Conservation (phyloP, 768 basidiomycete genomes). For the Lactarius psammicola region DNA sequence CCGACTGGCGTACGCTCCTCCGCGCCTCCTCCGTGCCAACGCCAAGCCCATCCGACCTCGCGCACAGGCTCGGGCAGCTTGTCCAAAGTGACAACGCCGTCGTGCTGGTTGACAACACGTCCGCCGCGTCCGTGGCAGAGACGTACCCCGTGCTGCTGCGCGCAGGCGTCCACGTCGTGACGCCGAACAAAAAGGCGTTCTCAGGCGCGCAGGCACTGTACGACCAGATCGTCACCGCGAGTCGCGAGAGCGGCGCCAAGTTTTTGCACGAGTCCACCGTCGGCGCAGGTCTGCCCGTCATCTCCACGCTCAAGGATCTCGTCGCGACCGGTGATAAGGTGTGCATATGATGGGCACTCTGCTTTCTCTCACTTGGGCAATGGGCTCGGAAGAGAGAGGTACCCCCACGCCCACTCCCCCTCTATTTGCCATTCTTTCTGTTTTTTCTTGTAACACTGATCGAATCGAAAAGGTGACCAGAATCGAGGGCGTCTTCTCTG, state of each 20-base stretch:
- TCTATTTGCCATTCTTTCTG: background rate
- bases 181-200: constrained; percentile 97
- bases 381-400: background rate
- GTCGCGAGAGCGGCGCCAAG: constrained; percentile 56
- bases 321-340: constrained; percentile 92
- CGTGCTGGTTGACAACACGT: constrained; percentile 89
- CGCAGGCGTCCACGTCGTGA: constrained; percentile 82
- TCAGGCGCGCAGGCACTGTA: constrained; percentile 71
- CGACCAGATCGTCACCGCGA: constrained; percentile 60
- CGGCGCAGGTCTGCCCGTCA: constrained; percentile 91
- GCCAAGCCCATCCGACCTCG: constrained; percentile 43
- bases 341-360: constrained; percentile 19
- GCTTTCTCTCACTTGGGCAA: background rate
- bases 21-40: constrained; percentile 42
- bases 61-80: constrained; percentile 45
- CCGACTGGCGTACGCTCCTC: constrained; percentile 49
- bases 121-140: constrained; percentile 75
- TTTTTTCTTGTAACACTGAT: background rate
- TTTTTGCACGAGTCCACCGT: constrained; percentile 90
- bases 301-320: constrained; percentile 89
- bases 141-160: constrained; percentile 79
- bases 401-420: no score
- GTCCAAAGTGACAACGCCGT: constrained; percentile 51
- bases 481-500: constrained; percentile 97
- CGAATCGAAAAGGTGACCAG: constrained; percentile 59